Evolutionary conservation across 352 stramenopile genomes (phyloP), one percentile per base, ranked within the genome.

Genomic region (Globisporangium ultimum): DNA sequence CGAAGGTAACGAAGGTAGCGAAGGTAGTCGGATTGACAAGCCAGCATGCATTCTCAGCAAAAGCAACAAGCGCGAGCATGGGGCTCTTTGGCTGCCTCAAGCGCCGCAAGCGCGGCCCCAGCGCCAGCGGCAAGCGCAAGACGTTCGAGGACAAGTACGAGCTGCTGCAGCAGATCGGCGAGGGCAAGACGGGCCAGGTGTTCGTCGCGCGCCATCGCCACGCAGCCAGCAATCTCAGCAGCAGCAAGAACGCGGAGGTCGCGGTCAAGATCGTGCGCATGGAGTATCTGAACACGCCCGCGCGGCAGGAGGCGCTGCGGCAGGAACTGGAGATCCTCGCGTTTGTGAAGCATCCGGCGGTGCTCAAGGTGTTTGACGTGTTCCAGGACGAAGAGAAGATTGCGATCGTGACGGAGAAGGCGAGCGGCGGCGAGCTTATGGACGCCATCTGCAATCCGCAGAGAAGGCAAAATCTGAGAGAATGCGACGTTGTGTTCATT

Each of bases 101-200:
- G 38, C 24, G 53, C 24, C 63, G 63, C 22, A 51, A 40, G 38
- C 51, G 50, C 53, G n/a, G 28, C 28, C 49, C 61, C 18, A 50
- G 66, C 34, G 57, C 28, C 32, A 50, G 55, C 43, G 50, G 69
- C 60, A 70, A 68, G 48, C 62, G 66, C 60, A 49, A 56, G 24
- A 15, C 47, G n/a, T 81, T 89, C 17, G 79, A 90, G 42, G 67
- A 77, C 18, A 68, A 75, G 13, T 94, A 93, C 72, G 81, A 92
- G 58, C 68, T 76, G 40, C 58, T 86, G 58, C 71, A 89, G 49
- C 66, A 87, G 48, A 70, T 94, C 43, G 85, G 85, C 40, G 76
- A 90, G 43, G 85, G 85, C 61, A 93, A 94, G 67, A 94, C 83
- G 1, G 81, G 75, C 13, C 70, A 79, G 49, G 85, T 94, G 58